Evolutionary conservation across 2,329 filamentous ascomycete species (phyloP), one percentile per base, ranked within the genome.

Genomic region (Endoconidiophora laricicola): DNA sequence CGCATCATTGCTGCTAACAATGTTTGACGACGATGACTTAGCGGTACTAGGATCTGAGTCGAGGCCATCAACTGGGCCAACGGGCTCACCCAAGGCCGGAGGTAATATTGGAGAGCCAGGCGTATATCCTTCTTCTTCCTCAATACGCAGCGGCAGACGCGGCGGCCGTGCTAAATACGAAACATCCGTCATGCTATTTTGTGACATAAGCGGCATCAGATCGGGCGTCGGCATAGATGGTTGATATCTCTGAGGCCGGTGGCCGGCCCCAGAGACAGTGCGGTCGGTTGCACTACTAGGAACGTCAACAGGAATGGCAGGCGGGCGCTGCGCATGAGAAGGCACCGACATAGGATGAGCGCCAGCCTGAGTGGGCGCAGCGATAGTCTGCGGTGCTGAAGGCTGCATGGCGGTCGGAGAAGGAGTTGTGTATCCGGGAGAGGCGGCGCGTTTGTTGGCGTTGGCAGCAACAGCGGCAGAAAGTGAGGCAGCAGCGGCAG

Each of bases 91-190:
- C 46, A 62, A 63, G 24, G 79, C 72, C 1, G 86, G 76, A 5
- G 82, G 78, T 55, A 90, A 76, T 56, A 94, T 90, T 49, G 90
- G 90, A 42, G 88, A 95, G 23, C 88, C 88, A 1, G 90, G 90
- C 1, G 83, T 86, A 58, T 91, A 81, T 12, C 84, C 75, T 62
- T 94, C 87, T 69, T 95, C 86, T 5, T 33, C 26, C 59, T 93
- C 87, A 58, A 96, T 95, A 49, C 90, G 88, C 53, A 96, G 76
- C 52, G 90, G 90, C 59, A 96, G 71, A 54, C 90, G 82, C 46
- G 90, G 90, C 43, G 90, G 90, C n/a, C 83, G 74, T 52, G 73
- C 69, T 59, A 76, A 66, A 59, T 79, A 81, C 41, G 72, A 71
- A 68, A 80, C 73, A 57, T 78, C 75, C 56, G 76, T 78, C 56